phyloP scores from a whole-genome alignment of 2,329 filamentous ascomycete species.

The Penicillium sp. region DNA sequence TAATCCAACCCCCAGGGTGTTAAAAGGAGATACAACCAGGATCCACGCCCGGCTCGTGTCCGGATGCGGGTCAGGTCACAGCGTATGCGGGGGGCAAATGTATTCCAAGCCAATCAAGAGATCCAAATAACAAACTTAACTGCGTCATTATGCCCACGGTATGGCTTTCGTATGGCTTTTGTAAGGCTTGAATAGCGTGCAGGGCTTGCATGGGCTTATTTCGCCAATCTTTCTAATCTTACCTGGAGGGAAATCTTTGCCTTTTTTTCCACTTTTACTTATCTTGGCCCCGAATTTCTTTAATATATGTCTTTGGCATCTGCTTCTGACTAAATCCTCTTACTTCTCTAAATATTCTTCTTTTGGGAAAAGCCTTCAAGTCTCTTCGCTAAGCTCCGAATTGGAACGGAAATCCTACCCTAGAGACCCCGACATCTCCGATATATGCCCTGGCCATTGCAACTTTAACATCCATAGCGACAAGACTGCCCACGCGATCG shows the following conservation, averaged over 20 bases:
- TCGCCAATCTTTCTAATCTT: neutral
- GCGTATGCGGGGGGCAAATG: neutral
- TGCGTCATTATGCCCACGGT: neutral
- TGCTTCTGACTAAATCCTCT: neutral
- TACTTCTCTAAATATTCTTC: neutral
- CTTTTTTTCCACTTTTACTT: neutral
- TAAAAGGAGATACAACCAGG: neutral
- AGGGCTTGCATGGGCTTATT: neutral
- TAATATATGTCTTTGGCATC: neutral
- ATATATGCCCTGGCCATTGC: neutral
- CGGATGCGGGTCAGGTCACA: neutral
- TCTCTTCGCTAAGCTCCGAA: neutral
- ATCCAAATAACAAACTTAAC: too few relatives aligned
- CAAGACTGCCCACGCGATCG: neutral
- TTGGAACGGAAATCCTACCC: neutral
- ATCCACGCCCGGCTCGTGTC: neutral
- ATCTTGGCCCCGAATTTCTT: neutral
- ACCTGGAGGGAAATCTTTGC: neutral
- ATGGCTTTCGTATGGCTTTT: neutral
- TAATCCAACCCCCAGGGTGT: neutral
- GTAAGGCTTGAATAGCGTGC: neutral
- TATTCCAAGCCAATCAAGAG: neutral
- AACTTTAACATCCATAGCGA: conserved; percentile 2
- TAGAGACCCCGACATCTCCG: neutral
- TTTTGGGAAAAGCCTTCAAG: neutral